Evolutionary conservation across 2,329 filamentous ascomycete genomes (phyloP).

Genomic region (Fusarium illudens): DNA sequence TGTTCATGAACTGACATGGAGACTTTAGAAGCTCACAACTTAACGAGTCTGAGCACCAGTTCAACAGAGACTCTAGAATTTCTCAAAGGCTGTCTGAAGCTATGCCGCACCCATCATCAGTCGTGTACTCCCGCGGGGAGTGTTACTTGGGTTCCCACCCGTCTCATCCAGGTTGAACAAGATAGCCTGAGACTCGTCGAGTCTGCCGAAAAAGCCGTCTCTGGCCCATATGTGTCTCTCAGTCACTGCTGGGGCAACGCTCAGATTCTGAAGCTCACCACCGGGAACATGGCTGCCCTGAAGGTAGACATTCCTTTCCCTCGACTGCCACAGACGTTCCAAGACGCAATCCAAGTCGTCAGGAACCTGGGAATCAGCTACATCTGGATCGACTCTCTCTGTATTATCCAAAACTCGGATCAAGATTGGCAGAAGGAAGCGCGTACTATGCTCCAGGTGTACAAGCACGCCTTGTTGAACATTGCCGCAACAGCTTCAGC

Average conservation of each 20-base stretch:
- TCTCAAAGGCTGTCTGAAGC: background rate
- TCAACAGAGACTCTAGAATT: background rate
- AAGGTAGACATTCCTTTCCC: background rate
- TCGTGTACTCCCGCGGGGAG: background rate
- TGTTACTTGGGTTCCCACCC: background rate
- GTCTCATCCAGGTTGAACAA: background rate
- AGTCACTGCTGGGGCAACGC: slow-evolving; percentile 14
- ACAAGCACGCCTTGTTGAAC: slow-evolving; percentile 9
- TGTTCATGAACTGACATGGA: background rate
- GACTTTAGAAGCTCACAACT: background rate
- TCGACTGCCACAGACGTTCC: slow-evolving; percentile 12
- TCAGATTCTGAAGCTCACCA: background rate
- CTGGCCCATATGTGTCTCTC: background rate
- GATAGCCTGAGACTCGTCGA: background rate
- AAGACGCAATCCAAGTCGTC: background rate
- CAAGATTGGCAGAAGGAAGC: slow-evolving; percentile 24
- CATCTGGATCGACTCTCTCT: slow-evolving; percentile 24
- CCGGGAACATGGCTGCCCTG: background rate
- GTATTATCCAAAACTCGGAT: slow-evolving; percentile 22
- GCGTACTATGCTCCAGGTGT: slow-evolving; percentile 8
- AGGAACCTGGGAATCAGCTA: background rate
- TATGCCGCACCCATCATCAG: background rate
- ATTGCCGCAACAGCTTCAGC: slow-evolving; percentile 4
- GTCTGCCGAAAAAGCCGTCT: background rate
- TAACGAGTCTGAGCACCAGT: background rate